Evolutionary conservation across 768 basidiomycete species (phyloP), one percentile per base, ranked within the genome.

Genomic region (Tulasnella sp.): DNA sequence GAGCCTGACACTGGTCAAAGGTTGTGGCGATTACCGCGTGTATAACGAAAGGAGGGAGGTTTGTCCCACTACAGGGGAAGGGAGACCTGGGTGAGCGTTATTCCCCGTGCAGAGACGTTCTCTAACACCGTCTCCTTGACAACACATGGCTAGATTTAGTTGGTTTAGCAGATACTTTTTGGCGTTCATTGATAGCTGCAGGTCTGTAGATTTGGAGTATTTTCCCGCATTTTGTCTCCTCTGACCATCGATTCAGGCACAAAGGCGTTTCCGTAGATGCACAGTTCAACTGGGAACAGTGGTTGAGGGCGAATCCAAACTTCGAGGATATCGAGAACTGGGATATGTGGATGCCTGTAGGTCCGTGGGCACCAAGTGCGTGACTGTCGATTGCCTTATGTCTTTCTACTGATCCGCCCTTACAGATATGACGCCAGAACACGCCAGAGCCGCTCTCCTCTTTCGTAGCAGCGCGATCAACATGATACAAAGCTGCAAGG

Each of bases 341-440:
- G 55, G 25, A 42, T 29, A 57, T 45, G 55, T 45, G 48, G 34
- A 34, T 57, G 41, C 55, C 55, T 48, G 11, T 43, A 8, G 55
- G 55, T 11, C 41, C 41, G 11, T 57, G 55, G 55, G 42, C 45
- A 21, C 21, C 6, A 45, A 32, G 21, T 45, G 12, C 14, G n/a
- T 2, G 25, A n/a, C 15, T 17, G 25, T 48, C 27, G 14, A 15
- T n/a, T 1, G 25, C 15, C 5, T 12, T 53, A 21, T 39, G 12
- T 21, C 5, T 23, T 12, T n/a, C 41, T 6, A 34, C 17, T 17
- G 15, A 11, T 29, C 6, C 17, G n/a, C 29, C 27, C 17, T 6
- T 21, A 8, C 35, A 53, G 55, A 43, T 17, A 15, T 34, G 12
- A 29, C 42, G 7, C 40, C 21, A 21, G 43, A 57, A 14, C 43